Evolutionary conservation across 2,329 filamentous ascomycete species (phyloP).

Genomic region (Paecilomyces niveus): DNA sequence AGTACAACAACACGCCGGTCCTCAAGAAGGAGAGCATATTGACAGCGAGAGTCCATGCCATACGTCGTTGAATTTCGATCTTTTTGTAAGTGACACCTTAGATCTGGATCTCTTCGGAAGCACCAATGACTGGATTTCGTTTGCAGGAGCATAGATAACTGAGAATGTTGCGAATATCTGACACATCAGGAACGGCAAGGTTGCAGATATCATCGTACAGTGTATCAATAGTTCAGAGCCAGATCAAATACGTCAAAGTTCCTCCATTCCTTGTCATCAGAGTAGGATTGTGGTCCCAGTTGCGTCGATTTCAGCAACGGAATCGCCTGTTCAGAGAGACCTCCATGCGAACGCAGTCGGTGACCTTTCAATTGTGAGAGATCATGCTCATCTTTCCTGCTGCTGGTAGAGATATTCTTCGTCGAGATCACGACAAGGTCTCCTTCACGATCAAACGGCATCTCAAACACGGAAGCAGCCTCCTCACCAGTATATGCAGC

Average conservation of each 20-base stretch:
- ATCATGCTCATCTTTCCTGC: constrained; percentile 4
- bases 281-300: background rate
- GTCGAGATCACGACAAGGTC: constrained; percentile 33
- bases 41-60: background rate
- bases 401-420: constrained; percentile 29
- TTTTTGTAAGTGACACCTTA: background rate
- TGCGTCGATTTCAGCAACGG: constrained; percentile 29
- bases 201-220: background rate
- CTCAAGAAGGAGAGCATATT: background rate
- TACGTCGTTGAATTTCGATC: background rate
- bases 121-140: background rate
- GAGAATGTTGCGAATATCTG: background rate
- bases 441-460: constrained; percentile 34
- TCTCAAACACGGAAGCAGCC: constrained; percentile 27
- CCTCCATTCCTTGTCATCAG: background rate
- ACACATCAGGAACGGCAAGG: background rate
- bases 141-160: background rate
- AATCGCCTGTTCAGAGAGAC: constrained; percentile 32
- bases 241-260: background rate
- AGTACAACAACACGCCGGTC: background rate
- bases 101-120: constrained; percentile 1
- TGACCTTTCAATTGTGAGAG: background rate
- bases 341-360: constrained; percentile 34
- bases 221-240: background rate
- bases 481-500: constrained; percentile 12